Base-by-base conservation (phyloP, 2,329 filamentous ascomycete genomes). In the Trichophyton equinum region DNA sequence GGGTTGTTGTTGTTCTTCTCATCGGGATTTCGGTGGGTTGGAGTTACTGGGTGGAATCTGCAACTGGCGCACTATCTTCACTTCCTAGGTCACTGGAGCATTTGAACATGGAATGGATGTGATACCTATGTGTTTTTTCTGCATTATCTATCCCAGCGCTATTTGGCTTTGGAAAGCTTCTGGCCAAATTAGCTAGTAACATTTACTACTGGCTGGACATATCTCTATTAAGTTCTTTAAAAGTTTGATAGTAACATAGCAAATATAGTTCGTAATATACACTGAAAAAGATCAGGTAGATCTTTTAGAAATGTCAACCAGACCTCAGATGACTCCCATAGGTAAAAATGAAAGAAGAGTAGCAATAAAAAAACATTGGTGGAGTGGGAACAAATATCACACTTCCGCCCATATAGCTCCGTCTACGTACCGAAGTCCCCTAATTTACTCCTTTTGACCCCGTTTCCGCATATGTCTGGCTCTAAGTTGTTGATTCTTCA, bases 401-500 rank as follows among this genome's bases (percentile, higher is more conserved):
- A 15, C 22, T 51, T 27, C 46, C 27, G 11, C 46, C n/a, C 18
- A 9, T 51, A 53, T 8, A 30, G 38, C n/a, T 33, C 25, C 49
- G n/a, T 13, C 49, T 13, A 38, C 27, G 9, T 55, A n/a, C n/a
- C n/a, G 13, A 55, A 55, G 27, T n/a, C 30, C 51, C 5, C 18
- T 25, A 42, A 11, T 51, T 27, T 55, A 55, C 40, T 30, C 25
- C 47, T 49, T 61, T 27, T 40, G 46, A 49, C 53, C 33, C 13
- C 27, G n/a, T 57, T 63, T 65, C 49, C 40, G 62, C 22, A 38
- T 22, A 61, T 58, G 58, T 18, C 65, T 58, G 25, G 60, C 60
- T 33, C 60, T 44, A 22, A 42, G 22, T 33, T 58, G 55, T 18
- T 60, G 55, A 53, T 74, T 75, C 15, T 69, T 67, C 61, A 73